A percentile compares a stretch with the other conserved stretches of the same genome.
Evolutionary conservation across 306 rosid genomes (phyloP).

Genomic region (Fragaria ananassa): DNA sequence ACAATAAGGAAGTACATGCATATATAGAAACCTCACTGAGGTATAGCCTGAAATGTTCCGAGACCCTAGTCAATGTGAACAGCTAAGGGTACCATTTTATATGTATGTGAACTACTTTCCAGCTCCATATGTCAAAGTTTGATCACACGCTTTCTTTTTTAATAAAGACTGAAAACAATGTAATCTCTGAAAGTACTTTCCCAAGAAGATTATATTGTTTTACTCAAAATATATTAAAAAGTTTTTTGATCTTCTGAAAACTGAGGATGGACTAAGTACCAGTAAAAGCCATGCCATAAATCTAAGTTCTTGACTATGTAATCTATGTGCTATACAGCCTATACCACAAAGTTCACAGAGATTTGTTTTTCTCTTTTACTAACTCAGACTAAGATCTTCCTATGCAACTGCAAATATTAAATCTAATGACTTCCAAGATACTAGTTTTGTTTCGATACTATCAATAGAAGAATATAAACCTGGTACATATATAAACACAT

Average conservation of each 20-base stretch:
- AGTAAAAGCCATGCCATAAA: background rate
- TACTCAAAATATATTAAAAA: background rate
- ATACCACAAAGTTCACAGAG: background rate
- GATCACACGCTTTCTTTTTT: constrained; percentile 6
- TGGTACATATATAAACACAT: background rate
- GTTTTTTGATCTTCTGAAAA: background rate
- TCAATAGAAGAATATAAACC: background rate
- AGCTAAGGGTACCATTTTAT: background rate
- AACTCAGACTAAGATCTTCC: background rate
- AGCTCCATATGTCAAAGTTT: background rate
- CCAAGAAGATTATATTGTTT: background rate
- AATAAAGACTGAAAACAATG: background rate
- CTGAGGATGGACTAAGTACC: background rate
- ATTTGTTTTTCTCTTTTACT: background rate
- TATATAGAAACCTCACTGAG: constrained; percentile 2
- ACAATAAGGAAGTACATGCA: background rate
- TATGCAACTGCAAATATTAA: too few species aligned
- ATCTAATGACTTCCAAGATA: background rate
- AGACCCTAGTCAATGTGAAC: background rate
- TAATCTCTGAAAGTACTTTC: background rate
- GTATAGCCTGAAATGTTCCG: background rate
- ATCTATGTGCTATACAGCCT: background rate
- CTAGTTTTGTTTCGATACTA: background rate
- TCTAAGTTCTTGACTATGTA: background rate
- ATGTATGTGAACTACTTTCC: constrained; percentile 1